These are phyloP conservation scores for Pneumocystis murina DNA, from an alignment of 1,139 yeast genomes.

Conservation along the genomic window DNA sequence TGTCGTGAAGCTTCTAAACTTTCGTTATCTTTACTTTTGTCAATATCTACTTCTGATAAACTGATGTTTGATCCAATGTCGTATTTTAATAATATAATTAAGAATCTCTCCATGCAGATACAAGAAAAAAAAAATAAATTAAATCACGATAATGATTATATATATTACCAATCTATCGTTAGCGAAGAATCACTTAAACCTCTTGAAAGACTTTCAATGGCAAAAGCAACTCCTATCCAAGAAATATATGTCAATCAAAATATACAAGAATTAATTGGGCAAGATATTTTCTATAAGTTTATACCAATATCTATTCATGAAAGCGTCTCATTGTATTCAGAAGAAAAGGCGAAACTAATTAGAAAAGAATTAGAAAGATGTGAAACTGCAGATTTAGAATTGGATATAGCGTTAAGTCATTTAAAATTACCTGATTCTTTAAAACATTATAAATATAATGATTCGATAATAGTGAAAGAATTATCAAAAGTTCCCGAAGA, in stretches of 20 bases:
- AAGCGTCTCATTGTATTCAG: constrained; percentile 85
- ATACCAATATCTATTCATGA: constrained; percentile 76
- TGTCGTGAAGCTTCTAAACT: constrained; percentile 15
- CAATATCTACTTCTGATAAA: background rate
- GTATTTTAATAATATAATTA: constrained; percentile 17
- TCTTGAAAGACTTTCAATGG: constrained; percentile 61
- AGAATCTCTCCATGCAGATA: constrained; percentile 22
- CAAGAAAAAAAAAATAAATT: constrained; percentile 34
- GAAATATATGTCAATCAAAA: constrained; percentile 36
- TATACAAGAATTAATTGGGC: constrained; percentile 35
- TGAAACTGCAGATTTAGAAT: constrained; percentile 68
- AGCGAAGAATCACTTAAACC: constrained; percentile 42
- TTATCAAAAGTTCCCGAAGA: background rate
- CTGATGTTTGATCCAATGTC: constrained; percentile 14
- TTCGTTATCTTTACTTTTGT: constrained; percentile 1
- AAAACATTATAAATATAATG: constrained; percentile 33
- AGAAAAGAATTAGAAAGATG: constrained; percentile 62
- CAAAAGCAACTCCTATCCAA: constrained; percentile 49
- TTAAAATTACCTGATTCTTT: constrained; percentile 60
- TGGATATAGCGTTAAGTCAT: constrained; percentile 62
- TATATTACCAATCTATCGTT: constrained; percentile 68
- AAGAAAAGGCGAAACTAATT: constrained; percentile 65
- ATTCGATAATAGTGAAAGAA: background rate
- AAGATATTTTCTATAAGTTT: constrained; percentile 53
- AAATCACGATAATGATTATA: constrained; percentile 68